Conservation (phyloP, 2,329 filamentous ascomycete species). For the Colletotrichum sublineola region DNA sequence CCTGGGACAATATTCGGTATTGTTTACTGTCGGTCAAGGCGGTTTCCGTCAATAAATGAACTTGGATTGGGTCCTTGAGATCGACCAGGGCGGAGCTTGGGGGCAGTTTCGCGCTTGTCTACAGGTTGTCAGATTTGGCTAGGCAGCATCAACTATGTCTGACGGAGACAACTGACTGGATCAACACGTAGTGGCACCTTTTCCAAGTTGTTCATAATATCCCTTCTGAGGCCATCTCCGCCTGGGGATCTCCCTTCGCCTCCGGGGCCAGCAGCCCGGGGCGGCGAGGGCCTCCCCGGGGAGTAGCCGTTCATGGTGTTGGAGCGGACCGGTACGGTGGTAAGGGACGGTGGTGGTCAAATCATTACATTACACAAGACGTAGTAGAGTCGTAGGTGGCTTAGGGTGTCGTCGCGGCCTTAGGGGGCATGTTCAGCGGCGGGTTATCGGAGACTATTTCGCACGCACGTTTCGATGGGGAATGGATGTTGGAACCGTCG, state of each 20-base stretch:
- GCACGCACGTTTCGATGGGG: conserved; percentile 8
- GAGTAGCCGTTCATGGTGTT: conserved; percentile 57
- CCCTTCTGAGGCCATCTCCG: conserved; percentile 70
- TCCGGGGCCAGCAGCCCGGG: conserved; percentile 54
- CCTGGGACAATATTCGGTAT: conserved; percentile 88
- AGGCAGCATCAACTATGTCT: background rate
- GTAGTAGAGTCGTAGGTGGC: conserved; percentile 25
- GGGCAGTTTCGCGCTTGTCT: conserved; percentile 66
- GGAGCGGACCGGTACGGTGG: conserved; percentile 17
- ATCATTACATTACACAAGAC: conserved; percentile 39
- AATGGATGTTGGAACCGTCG: conserved; percentile 20
- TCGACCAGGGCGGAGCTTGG: conserved; percentile 71
- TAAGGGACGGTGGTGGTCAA: conserved; percentile 31
- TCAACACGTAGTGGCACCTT: conserved; percentile 66
- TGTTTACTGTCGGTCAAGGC: conserved; percentile 89
- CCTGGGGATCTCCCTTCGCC: conserved; percentile 61
- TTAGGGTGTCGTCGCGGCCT: conserved; percentile 25
- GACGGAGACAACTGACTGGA: conserved; percentile 61
- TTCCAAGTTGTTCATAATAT: conserved; percentile 67
- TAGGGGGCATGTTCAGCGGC: conserved; percentile 32
- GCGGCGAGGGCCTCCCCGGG: conserved; percentile 49
- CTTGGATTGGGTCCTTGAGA: conserved; percentile 80
- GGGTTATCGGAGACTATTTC: conserved; percentile 14
- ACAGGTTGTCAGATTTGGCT: conserved; percentile 41
- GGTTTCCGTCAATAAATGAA: conserved; percentile 94